Conservation (phyloP, 768 basidiomycete species). For the Rhodotorula paludigena region DNA sequence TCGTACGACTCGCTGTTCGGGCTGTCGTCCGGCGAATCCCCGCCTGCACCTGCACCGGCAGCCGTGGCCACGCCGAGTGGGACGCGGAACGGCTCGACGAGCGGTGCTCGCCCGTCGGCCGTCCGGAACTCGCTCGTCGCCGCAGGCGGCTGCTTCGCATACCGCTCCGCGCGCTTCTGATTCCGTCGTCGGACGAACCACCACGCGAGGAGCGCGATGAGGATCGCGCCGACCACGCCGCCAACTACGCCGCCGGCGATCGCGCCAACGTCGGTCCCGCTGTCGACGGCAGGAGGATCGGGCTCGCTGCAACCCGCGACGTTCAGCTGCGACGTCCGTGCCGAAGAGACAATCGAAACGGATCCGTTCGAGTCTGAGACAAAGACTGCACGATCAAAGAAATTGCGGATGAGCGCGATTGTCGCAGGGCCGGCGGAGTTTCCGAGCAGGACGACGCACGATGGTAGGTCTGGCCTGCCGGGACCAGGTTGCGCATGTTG, state of each 20-base stretch:
- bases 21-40: not conserved
- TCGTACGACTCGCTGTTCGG: conserved; percentile 6
- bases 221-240: conserved; percentile 13
- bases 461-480: conserved; percentile 21
- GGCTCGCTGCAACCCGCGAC: conserved; percentile 3
- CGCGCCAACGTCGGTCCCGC: conserved; percentile 7
- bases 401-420: not conserved
- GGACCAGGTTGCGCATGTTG: conserved; percentile 13
- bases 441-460: conserved; percentile 2
- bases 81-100: conserved; percentile 31
- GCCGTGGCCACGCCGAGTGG: not conserved
- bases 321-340: conserved; percentile 13
- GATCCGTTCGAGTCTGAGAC: conserved; percentile 22
- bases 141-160: conserved; percentile 4
- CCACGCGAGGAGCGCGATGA: conserved; percentile 23
- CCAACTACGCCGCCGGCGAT: conserved; percentile 34
- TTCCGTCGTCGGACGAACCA: conserved; percentile 10
- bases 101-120: conserved; percentile 28
- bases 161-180: not conserved
- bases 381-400: conserved; percentile 14
- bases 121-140: conserved; percentile 26
- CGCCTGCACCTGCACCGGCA: not conserved
- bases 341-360: not conserved
- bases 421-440: not conserved
- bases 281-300: not conserved